Evolutionary conservation across 106 monocot species (phyloP).

Genomic region (Dendrobium nobile): DNA sequence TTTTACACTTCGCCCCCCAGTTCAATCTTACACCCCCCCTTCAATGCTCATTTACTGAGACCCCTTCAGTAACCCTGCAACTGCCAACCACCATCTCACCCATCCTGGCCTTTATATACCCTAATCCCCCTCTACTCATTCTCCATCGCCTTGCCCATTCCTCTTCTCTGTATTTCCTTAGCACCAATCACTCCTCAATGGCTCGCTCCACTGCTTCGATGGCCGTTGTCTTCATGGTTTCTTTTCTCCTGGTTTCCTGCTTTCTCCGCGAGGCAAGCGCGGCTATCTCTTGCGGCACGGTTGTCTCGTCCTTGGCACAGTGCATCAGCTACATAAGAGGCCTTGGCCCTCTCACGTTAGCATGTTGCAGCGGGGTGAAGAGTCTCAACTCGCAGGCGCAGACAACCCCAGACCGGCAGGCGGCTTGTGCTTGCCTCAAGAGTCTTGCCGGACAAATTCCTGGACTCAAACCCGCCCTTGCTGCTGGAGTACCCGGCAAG

Average conservation of each 20-base stretch:
- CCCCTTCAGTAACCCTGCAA: no score
- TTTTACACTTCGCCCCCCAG: not conserved
- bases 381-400: constrained; percentile 11
- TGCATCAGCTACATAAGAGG: constrained; percentile 25
- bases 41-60: not conserved
- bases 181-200: not conserved
- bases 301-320: not conserved
- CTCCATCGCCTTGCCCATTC: not conserved
- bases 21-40: no score
- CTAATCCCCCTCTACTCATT: not conserved
- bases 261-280: not conserved
- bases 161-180: not conserved
- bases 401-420: constrained; percentile 21
- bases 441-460: not conserved
- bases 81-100: not conserved
- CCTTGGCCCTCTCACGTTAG: not conserved
- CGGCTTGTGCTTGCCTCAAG: constrained; percentile 37
- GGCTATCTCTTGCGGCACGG: constrained; percentile 25
- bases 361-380: constrained; percentile 28
- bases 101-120: not conserved
- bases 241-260: not conserved
- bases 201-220: not conserved
- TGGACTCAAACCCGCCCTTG: constrained; percentile 4
- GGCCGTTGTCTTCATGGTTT: not conserved
- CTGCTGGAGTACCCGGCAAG: constrained; percentile 18